Base-by-base conservation (phyloP, 2,329 filamentous ascomycete genomes). In the Thyridium curvatum region DNA sequence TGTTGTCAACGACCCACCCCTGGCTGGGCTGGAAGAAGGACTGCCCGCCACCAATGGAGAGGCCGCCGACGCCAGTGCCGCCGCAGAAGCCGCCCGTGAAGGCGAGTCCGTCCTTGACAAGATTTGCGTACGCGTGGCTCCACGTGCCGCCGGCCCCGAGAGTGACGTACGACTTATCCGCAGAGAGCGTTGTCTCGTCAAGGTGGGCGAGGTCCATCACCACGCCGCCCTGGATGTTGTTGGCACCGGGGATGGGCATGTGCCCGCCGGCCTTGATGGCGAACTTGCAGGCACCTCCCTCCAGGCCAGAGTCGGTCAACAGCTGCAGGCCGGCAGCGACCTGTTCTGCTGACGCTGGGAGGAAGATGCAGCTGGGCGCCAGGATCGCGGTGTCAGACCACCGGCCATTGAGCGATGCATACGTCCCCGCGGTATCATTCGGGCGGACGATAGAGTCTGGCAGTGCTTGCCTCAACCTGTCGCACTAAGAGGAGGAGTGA, bases 41-140 rank as follows among this genome's bases (percentile, higher is more conserved):
- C 43, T 57, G 66, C 53, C 60, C 72, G 52, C 41, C 72, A 70
- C 74, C 77, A 34, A 81, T 74, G 7, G 72, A 41, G 18, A 67
- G 64, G 8, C 69, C 70, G 13, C 64, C 65, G 2, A 72, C 66
- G 29, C 68, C 66, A 13, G 69, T 62, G 38, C 68, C 60, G 14
- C 63, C 61, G 26, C 68, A 60, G 5, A 69, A 53, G 2, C 68
- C 66, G n/a, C 67, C 67, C 18, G 70, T 62, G 30, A 59, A 62
- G 26, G 60, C 59, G 45, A 62, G 64, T 6, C 21, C 21, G 21
- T 26, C 21, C 6, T 10, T 6, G 6, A 26, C 21, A 10, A 26
- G 21, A 10, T 26, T 26, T 6, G 21, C 21, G 21, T 26, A 26
- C 21, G 21, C 21, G 21, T 26, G 21, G 6, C 6, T 10, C 21